Conservation (phyloP, 352 stramenopile species). For the Plasmopara muralis region DNA sequence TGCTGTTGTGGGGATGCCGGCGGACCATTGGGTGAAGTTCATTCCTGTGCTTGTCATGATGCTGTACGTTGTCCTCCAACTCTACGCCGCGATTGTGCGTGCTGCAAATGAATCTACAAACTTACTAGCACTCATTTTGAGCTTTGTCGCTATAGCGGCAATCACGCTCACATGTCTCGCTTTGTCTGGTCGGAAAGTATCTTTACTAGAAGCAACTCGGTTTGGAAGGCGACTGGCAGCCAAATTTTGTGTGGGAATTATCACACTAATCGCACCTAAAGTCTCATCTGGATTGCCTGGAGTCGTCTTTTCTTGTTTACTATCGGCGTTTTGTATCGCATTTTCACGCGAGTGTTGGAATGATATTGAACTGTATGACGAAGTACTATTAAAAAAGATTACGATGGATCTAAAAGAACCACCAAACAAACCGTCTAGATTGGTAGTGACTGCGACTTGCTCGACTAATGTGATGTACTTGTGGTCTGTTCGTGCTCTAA, state of each 20-base stretch:
- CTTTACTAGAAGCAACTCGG: slow-evolving; percentile 28
- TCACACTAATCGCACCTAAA: slow-evolving; percentile 43
- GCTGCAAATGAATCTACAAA: slow-evolving; percentile 34
- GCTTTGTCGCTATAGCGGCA: slow-evolving; percentile 37
- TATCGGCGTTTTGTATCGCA: slow-evolving; percentile 63
- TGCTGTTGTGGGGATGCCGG: slow-evolving; percentile 36
- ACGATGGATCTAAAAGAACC: not conserved
- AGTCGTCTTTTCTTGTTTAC: slow-evolving; percentile 44
- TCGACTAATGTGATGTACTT: slow-evolving; percentile 3
- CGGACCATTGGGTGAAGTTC: slow-evolving; percentile 77
- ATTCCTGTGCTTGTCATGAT: slow-evolving; percentile 58
- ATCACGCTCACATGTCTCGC: slow-evolving; percentile 41
- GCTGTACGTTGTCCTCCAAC: slow-evolving; percentile 51
- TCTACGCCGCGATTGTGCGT: slow-evolving; percentile 42
- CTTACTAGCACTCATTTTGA: slow-evolving; percentile 33
- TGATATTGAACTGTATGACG: slow-evolving; percentile 44
- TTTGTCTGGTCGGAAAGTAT: slow-evolving; percentile 36
- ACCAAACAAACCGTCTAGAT: not conserved
- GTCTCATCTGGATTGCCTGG: slow-evolving; percentile 35
- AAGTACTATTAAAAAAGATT: slow-evolving; percentile 17
- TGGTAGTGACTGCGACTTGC: not conserved
- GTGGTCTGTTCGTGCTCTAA: slow-evolving; percentile 20
- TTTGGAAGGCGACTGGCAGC: slow-evolving; percentile 27
- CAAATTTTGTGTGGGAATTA: slow-evolving; percentile 32
- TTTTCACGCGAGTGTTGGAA: slow-evolving; percentile 71